Evolutionary conservation across 805 yeast species (phyloP), one percentile per base, ranked within the genome.

Genomic region (Wickerhamiella slavikovae): DNA sequence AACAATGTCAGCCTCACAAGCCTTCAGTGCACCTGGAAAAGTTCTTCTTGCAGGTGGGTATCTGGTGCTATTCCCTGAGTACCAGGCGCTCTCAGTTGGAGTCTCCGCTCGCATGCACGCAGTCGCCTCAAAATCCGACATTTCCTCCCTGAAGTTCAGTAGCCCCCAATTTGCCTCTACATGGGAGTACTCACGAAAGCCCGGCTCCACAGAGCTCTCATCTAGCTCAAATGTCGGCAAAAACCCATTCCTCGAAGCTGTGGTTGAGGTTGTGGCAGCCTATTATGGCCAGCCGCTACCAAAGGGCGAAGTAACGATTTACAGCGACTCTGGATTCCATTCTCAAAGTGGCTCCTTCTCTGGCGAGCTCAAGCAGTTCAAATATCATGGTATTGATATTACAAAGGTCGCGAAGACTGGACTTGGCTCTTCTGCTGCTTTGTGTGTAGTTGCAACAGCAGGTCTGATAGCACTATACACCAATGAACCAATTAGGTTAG

Each of bases 21-120:
- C 72, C 6, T 85, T 68, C 47, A 76, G 93, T 45, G 91, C 96
- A 0, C 95, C 98, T 0, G 95, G 96, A 0, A 89, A 89, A 49
- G 96, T 95, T 1, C 57, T 89, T 17, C 42, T 89, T 9, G 94
- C 89, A 1, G 98, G 98, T 13, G 98, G 98, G 0, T 89, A 89
- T 47, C 60, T 89, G 20, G 96, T 89, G 0, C 55, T 89, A 14
- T 89, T 77, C 34, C 83, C 83, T 0, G 51, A 50, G 22, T 83
- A 75, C 53, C 54, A 60, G 27, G 69, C 93, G 0, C 76, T 72
- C 47, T 92, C 78, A 3, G 71, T 85, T 9, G 96, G 93, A 0
- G 62, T 89, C 12, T 75, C 92, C 1, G 68, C 93, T 4, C 62
- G 96, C 37, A 85, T 89, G 78, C 83, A 83, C 47, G 79, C 91